Percentiles rank a stretch among this genome's conserved stretches.
phyloP scores from a whole-genome alignment of 495 filamentous ascomycete genomes.

The Penicillium manginii region DNA sequence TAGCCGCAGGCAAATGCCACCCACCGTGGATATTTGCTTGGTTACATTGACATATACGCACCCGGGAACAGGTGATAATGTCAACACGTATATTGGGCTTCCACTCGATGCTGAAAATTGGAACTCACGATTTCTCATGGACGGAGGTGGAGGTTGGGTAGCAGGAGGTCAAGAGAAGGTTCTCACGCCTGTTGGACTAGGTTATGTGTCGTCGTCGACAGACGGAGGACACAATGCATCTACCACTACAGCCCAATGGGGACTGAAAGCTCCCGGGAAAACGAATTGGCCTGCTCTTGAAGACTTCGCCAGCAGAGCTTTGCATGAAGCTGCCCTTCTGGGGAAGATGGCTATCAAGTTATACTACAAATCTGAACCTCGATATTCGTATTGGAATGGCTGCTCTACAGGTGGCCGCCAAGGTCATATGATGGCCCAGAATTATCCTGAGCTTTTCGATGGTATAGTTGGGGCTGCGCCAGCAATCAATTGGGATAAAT shows the following conservation, averaged over 20 bases:
- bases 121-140: neutral
- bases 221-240: neutral
- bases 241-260: neutral
- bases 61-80: neutral
- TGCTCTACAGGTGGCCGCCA: constrained; percentile 1
- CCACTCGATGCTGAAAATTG: neutral
- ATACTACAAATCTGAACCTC: neutral
- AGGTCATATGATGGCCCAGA: neutral
- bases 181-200: neutral
- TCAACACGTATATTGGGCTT: neutral
- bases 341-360: neutral
- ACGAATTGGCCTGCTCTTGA: constrained; percentile 28
- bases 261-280: neutral
- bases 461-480: neutral
- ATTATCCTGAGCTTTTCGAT: neutral
- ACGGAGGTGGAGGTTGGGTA: neutral
- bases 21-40: neutral
- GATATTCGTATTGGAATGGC: neutral
- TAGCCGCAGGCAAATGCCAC: neutral
- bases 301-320: constrained; percentile 32
- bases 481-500: neutral
- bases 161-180: neutral
- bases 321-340: neutral
- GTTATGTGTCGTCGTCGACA: neutral
- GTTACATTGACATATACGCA: neutral